Conservation (phyloP, 176 grass and related monocot genomes). For the Saccharum officinarum region DNA sequence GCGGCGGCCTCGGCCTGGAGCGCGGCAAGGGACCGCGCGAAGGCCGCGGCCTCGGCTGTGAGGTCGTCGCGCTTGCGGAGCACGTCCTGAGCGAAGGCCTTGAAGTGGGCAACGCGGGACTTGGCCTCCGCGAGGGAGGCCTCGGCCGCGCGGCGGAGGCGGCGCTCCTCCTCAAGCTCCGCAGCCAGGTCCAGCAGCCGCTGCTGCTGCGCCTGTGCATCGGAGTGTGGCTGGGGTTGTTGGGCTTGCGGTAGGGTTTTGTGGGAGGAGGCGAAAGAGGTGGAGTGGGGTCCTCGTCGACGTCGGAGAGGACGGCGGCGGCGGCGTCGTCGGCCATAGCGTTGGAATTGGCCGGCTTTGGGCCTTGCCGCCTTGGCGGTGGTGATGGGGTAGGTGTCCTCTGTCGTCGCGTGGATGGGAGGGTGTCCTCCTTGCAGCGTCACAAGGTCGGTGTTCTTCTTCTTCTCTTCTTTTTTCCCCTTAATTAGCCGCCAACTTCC, state of each 20-base stretch:
- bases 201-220: constrained; percentile 12
- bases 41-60: constrained; percentile 26
- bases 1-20: constrained; percentile 55
- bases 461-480: too few species aligned
- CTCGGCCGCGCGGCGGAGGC: constrained; percentile 55
- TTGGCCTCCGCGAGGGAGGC: constrained; percentile 43
- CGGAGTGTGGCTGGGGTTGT: neutral
- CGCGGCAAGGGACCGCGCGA: constrained; percentile 23
- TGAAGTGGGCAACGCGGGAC: constrained; percentile 57
- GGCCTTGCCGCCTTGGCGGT: too few species aligned
- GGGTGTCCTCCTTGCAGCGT: too few species aligned
- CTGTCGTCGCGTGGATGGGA: too few species aligned
- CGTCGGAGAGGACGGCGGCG: too few species aligned
- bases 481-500: too few species aligned
- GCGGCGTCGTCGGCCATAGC: too few species aligned
- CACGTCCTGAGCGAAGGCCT: constrained; percentile 62
- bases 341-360: too few species aligned
- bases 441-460: too few species aligned
- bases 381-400: too few species aligned
- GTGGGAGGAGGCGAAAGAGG: constrained; percentile 7
- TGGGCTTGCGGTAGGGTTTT: constrained; percentile 2
- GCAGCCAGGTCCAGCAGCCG: constrained; percentile 57
- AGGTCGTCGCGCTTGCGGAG: constrained; percentile 73
- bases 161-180: constrained; percentile 79
- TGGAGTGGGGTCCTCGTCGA: neutral